phyloP scores from a whole-genome alignment of 2,329 filamentous ascomycete genomes.

The Scedosporium apiospermum region DNA sequence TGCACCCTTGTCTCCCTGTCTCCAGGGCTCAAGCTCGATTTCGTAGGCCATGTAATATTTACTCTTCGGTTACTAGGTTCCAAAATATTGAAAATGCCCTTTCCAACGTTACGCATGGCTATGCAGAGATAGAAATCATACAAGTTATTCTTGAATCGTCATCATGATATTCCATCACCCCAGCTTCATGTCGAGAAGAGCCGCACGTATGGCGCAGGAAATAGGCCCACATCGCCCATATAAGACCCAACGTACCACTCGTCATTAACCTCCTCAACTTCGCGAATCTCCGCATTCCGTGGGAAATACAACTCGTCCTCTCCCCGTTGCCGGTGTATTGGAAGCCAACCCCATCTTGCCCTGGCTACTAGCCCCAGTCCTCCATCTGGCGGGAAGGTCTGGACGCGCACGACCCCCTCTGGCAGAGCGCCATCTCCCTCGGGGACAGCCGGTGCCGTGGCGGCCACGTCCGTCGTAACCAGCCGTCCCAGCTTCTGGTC shows the following conservation, averaged over 20 bases:
- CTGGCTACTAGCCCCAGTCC: conserved; percentile 49
- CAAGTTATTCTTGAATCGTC: not conserved
- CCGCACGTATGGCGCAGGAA: conserved; percentile 68
- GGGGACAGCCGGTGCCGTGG: conserved; percentile 24
- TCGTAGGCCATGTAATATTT: not conserved
- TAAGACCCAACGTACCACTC: conserved; percentile 88
- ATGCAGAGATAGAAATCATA: not conserved
- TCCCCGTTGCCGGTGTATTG: conserved; percentile 39
- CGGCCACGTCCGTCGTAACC: conserved; percentile 41
- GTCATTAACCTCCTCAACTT: conserved; percentile 79
- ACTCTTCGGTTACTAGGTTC: no score
- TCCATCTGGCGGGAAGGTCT: conserved; percentile 62
- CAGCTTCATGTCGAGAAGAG: conserved; percentile 21
- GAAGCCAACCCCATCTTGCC: conserved; percentile 73
- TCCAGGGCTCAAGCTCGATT: not conserved
- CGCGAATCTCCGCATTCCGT: conserved; percentile 68
- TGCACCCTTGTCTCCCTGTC: no score
- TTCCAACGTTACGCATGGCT: not conserved
- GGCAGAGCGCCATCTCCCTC: conserved; percentile 5
- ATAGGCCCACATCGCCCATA: conserved; percentile 69
- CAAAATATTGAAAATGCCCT: not conserved
- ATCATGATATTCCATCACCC: not conserved
- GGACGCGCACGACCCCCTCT: conserved; percentile 14
- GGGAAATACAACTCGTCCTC: conserved; percentile 79
- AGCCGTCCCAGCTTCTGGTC: conserved; percentile 32